Conservation (phyloP, 225 moss, liverwort and hornwort genomes). For the Lunularia cruciata region DNA sequence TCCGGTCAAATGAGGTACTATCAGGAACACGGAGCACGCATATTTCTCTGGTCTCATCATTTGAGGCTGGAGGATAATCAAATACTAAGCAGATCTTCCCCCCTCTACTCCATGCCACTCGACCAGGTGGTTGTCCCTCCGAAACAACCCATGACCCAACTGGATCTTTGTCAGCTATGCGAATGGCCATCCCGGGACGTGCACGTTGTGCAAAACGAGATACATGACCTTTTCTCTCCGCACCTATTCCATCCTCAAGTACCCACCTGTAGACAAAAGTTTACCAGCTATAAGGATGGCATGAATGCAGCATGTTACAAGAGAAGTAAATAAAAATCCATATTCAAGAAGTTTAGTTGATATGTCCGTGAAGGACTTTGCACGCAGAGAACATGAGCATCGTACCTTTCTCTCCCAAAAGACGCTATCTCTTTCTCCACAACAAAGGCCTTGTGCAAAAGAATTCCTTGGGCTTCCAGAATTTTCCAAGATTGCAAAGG, state of each 20-base stretch:
- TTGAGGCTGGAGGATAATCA: constrained; percentile 37
- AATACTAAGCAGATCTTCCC: constrained; percentile 39
- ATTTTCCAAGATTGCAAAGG: constrained; percentile 39
- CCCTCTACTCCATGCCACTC: constrained; percentile 46
- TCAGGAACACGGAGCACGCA: constrained; percentile 41
- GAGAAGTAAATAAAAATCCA: no score
- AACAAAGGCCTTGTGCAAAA: constrained; percentile 42
- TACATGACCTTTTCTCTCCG: constrained; percentile 38
- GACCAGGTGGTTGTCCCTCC: constrained; percentile 36
- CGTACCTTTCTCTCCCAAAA: constrained; percentile 48
- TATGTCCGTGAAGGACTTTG: no score
- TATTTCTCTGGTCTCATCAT: constrained; percentile 26
- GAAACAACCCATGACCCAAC: constrained; percentile 33
- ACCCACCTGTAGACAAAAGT: constrained; percentile 34
- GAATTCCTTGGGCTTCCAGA: constrained; percentile 44
- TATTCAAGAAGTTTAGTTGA: no score
- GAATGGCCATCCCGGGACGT: constrained; percentile 44
- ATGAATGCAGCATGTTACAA: neutral
- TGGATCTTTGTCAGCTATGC: constrained; percentile 40
- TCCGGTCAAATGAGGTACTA: constrained; percentile 43
- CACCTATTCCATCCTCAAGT: constrained; percentile 41
- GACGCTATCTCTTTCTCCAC: constrained; percentile 32
- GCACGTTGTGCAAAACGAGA: constrained; percentile 44
- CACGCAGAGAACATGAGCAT: neutral
- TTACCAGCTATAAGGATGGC: neutral